Evolutionary conservation across 2,329 filamentous ascomycete genomes (phyloP).

Genomic region (Aspergillus sp.): DNA sequence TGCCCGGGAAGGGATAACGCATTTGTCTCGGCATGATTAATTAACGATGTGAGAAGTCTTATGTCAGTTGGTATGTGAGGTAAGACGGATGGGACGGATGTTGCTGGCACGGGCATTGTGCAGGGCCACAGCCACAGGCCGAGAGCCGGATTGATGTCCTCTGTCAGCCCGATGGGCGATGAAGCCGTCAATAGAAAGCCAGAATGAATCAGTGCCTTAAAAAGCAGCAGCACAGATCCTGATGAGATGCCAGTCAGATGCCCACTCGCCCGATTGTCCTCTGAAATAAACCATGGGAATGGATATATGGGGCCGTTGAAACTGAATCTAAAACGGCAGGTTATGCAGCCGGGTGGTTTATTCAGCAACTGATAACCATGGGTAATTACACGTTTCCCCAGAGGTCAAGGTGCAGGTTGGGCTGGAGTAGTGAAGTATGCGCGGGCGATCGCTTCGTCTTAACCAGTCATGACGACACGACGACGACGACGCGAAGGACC

Average conservation of each 20-base stretch:
- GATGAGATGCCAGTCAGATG: not conserved
- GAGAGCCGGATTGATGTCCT: not conserved
- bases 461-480: constrained; percentile 20
- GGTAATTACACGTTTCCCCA: not conserved
- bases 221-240: too few species aligned
- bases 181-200: not conserved
- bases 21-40: not conserved
- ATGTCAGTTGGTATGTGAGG: not conserved
- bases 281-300: not conserved
- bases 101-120: not conserved
- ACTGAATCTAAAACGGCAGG: not conserved
- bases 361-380: not conserved
- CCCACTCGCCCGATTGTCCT: not conserved
- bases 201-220: not conserved
- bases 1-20: not conserved
- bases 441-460: not conserved
- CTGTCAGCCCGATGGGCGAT: not conserved
- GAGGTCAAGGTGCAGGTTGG: not conserved
- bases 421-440: constrained; percentile 3
- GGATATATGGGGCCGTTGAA: not conserved
- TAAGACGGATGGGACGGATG: not conserved
- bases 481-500: not conserved
- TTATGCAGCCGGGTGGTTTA: not conserved
- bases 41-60: not conserved
- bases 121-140: not conserved